A percentile compares a stretch with the other conserved stretches of the same genome.
phyloP scores from a whole-genome alignment of 805 yeast species.

The Starmerella etchellsii region DNA sequence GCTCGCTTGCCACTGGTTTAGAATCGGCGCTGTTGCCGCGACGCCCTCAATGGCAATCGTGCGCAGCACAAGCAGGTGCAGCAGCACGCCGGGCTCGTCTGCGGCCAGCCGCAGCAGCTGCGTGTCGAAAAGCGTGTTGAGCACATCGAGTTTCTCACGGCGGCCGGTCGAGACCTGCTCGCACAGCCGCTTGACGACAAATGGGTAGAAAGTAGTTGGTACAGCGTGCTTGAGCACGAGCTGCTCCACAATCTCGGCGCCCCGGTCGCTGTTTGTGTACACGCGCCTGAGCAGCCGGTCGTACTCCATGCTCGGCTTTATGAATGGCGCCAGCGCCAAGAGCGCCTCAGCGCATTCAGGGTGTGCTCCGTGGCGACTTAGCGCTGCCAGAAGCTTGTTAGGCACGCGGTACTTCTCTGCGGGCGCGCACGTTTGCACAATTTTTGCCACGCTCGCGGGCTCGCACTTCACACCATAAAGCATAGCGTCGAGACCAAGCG shows the following conservation, averaged over 20 bases:
- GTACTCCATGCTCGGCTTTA: neutral
- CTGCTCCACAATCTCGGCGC: conserved; percentile 2
- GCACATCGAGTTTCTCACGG: neutral
- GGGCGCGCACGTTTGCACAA: neutral
- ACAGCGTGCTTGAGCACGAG: neutral
- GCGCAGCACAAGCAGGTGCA: conserved; percentile 20
- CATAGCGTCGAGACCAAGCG: conserved; percentile 4
- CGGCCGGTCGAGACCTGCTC: conserved; percentile 1
- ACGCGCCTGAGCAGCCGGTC: conserved; percentile 9
- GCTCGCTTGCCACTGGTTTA: conserved; percentile 13
- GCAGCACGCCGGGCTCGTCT: conserved; percentile 9
- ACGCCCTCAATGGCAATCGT: conserved; percentile 22
- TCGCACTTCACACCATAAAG: conserved; percentile 1
- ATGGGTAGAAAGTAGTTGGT: conserved; percentile 13
- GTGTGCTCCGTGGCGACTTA: neutral
- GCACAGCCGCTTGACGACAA: conserved; percentile 12
- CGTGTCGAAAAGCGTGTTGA: conserved; percentile 14
- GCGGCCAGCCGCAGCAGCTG: conserved; percentile 8
- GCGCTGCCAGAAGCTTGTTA: neutral
- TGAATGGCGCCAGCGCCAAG: neutral
- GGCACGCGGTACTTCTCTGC: conserved; percentile 2
- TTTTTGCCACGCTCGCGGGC: neutral
- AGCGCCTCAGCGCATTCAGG: neutral
- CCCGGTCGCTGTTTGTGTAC: conserved; percentile 13
- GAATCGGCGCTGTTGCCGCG: conserved; percentile 18